Percentiles rank a stretch among this genome's conserved stretches.
Conservation (phyloP, 257 asterid species). For the Solanum lignicaule region DNA sequence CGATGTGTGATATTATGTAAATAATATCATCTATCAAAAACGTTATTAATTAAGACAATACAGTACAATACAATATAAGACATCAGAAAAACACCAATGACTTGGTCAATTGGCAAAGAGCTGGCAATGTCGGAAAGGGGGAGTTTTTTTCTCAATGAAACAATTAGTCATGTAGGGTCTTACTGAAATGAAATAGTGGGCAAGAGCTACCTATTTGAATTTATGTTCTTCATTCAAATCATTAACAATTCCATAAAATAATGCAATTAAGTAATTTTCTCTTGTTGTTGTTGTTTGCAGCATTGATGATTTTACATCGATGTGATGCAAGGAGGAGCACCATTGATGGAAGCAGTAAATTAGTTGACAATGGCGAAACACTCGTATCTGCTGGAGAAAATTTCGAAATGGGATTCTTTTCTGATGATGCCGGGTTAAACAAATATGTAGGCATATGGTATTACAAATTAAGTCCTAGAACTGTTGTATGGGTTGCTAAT, state of each 20-base stretch:
- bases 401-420: constrained; percentile 38
- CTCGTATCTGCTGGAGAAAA: constrained; percentile 23
- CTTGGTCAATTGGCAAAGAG: background rate
- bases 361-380: constrained; percentile 3
- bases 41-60: no score
- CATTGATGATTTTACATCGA: background rate
- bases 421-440: background rate
- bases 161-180: background rate
- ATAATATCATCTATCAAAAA: no score
- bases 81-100: background rate
- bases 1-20: no score
- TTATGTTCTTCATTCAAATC: background rate
- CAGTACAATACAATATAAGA: no score
- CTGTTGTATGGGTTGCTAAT: constrained; percentile 44
- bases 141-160: background rate
- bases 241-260: background rate
- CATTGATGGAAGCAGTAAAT: background rate
- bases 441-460: constrained; percentile 45
- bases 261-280: background rate
- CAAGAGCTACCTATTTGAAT: background rate
- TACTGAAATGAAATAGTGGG: background rate
- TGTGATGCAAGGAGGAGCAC: constrained; percentile 28
- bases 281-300: background rate
- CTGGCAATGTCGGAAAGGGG: background rate
- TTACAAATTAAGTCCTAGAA: background rate